phyloP scores from a whole-genome alignment of 306 rosid species.

The Begonia loranthoides region DNA sequence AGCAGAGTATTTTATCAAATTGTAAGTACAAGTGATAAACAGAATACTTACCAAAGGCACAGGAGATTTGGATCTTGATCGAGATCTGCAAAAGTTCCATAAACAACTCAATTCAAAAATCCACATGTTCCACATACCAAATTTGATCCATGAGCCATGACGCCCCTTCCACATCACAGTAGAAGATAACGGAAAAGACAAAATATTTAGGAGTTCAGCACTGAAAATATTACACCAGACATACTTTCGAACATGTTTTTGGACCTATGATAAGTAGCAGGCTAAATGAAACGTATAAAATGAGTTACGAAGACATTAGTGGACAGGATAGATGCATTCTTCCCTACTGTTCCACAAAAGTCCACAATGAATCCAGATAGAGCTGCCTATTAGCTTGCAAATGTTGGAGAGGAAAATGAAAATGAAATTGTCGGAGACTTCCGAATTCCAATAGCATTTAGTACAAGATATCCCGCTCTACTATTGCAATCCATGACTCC shows the following conservation, averaged over 20 bases:
- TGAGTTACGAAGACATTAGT: slow-evolving; percentile 35
- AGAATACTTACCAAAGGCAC: slow-evolving; percentile 54
- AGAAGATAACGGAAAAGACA: slow-evolving; percentile 31
- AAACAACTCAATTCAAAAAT: slow-evolving; percentile 79
- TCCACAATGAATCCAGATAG: slow-evolving; percentile 70
- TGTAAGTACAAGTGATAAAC: too few relatives aligned
- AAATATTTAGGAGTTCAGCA: slow-evolving; percentile 28
- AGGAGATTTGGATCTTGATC: slow-evolving; percentile 92
- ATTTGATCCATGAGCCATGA: slow-evolving; percentile 85
- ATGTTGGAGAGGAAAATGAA: slow-evolving; percentile 67
- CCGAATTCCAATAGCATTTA: slow-evolving; percentile 73
- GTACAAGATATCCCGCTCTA: slow-evolving; percentile 85
- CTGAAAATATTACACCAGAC: slow-evolving; percentile 12
- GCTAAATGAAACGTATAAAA: slow-evolving; percentile 24
- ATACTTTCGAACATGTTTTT: slow-evolving; percentile 13
- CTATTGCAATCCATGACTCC: slow-evolving; percentile 86
- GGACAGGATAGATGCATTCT: slow-evolving; percentile 52
- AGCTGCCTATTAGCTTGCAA: slow-evolving; percentile 76
- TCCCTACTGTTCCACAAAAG: slow-evolving; percentile 74
- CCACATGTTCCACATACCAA: slow-evolving; percentile 77
- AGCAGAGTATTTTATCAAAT: too few relatives aligned
- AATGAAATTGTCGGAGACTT: slow-evolving; percentile 61
- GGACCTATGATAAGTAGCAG: slow-evolving; percentile 13
- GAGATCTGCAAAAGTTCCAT: slow-evolving; percentile 99
- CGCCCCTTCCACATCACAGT: slow-evolving; percentile 87